Base-by-base conservation (phyloP, 768 basidiomycete genomes). In the Cystofilobasidium macerans region DNA sequence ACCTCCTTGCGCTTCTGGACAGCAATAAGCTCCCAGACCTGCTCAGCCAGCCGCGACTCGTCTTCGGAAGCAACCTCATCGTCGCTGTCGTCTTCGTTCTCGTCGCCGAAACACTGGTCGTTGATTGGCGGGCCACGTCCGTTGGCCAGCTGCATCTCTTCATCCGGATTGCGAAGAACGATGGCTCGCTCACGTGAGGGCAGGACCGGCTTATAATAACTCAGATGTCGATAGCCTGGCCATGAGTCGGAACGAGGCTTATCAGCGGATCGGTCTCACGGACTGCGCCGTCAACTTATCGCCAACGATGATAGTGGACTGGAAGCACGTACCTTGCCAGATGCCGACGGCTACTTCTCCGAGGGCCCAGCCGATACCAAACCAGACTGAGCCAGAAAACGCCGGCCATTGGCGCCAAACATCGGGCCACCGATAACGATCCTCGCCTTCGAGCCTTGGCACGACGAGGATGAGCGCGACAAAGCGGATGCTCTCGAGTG, bases 261-360 rank as follows among this genome's bases (percentile, higher is more conserved):
- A n/a, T n/a, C n/a, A n/a, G n/a, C n/a, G n/a, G n/a, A n/a, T n/a
- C n/a, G n/a, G n/a, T n/a, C n/a, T n/a, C n/a, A n/a, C n/a, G n/a
- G n/a, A n/a, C n/a, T n/a, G n/a, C n/a, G n/a, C n/a, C n/a, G n/a
- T n/a, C n/a, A n/a, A n/a, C n/a, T n/a, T n/a, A n/a, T n/a, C n/a
- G n/a, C n/a, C n/a, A n/a, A n/a, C n/a, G n/a, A n/a, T n/a, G n/a
- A n/a, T n/a, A n/a, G n/a, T n/a, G n/a, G n/a, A n/a, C n/a, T n/a
- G n/a, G n/a, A n/a, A n/a, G n/a, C n/a, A n/a, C 61, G 28, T 28
- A 62, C 61, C 61, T 35, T 68, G 67, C 67, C 62, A 62, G 32
- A 68, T 56, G 18, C 67, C 67, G 5, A 63, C 53, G 0, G 38
- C 56, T 14, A 68, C 67, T 18, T 68, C 67, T 0, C 67, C 67